phyloP scores from a whole-genome alignment of 2,329 filamentous ascomycete species.

The Colletotrichum graminicola region DNA sequence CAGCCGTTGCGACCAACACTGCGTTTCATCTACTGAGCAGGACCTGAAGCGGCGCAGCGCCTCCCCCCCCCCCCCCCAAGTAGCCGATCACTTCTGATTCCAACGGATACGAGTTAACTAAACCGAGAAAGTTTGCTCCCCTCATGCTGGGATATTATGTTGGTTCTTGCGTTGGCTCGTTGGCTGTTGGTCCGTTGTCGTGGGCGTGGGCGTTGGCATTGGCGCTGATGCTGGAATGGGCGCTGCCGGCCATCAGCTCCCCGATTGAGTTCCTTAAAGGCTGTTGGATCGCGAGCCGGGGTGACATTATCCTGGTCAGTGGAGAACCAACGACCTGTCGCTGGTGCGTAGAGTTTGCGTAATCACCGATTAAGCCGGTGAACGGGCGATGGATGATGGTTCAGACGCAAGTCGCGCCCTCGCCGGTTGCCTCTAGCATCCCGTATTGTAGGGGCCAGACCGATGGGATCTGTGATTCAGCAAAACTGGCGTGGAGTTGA shows the following conservation, averaged over 20 bases:
- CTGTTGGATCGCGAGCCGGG: neutral
- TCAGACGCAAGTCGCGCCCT: conserved; percentile 10
- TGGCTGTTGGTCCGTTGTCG: conserved; percentile 13
- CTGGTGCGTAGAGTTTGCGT: neutral
- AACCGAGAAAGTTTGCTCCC: conserved; percentile 18
- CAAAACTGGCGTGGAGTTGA: conserved; percentile 37
- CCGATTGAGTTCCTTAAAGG: neutral
- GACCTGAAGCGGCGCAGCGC: conserved; percentile 28
- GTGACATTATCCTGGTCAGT: neutral
- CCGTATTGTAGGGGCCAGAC: conserved; percentile 13
- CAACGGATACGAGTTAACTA: conserved; percentile 11
- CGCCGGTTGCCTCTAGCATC: conserved; percentile 31
- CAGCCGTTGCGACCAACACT: conserved; percentile 30
- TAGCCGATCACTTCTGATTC: conserved; percentile 19
- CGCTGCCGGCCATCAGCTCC: neutral
- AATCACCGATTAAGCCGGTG: neutral
- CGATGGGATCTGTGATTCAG: conserved; percentile 22
- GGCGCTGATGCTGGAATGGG: neutral
- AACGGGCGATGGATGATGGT: conserved; percentile 10
- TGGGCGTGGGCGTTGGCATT: conserved; percentile 19
- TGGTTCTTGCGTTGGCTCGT: conserved; percentile 17
- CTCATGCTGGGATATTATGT: neutral
- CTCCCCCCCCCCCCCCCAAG: conserved; percentile 17
- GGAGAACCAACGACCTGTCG: neutral
- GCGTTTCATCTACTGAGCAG: conserved; percentile 25